Base-by-base conservation (phyloP, 352 stramenopile genomes). In the Heterotrichella gracilis region DNA sequence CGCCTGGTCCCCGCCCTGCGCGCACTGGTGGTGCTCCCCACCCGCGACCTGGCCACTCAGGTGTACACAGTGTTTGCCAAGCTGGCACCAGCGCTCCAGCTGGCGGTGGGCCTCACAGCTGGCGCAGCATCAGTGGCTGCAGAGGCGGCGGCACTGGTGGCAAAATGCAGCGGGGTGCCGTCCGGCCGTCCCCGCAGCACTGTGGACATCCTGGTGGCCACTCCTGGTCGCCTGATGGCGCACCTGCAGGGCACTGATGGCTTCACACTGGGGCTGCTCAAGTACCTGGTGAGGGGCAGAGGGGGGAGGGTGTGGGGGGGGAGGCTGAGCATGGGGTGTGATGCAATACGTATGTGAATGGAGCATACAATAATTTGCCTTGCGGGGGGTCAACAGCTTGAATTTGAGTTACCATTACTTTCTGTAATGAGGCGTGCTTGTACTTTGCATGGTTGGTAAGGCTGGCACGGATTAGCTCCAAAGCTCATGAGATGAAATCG, bases 151-250 rank as follows among this genome's bases (percentile, higher is more conserved):
- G 4, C 32, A 4, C 32, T 42, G 4, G 32, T 17, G 4, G 32
- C 32, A 14, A n/a, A n/a, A n/a, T n/a, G n/a, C n/a, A n/a, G n/a
- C n/a, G n/a, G n/a, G n/a, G n/a, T n/a, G n/a, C n/a, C n/a, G n/a
- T 4, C 32, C 32, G 32, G 32, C 32, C n/a, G n/a, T n/a, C 32
- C 32, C 32, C 22, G n/a, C 4, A 20, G 3, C 17, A 21, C 24
- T 3, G 82, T 96, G 20, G 90, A 97, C 77, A 90, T 97, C 70
- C 73, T 98, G 25, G 86, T 98, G 21, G 84, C 84, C n/a, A 97
- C 92, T 20, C 90, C 90, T 0, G 92, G 92, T 22, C 82, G 89
- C 68, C 80, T 97, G 13, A 82, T 97, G 22, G 90, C 97, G 75
- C 90, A 97, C 77, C 74, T 96, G 23, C 84, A 94, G 73, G 88